phyloP scores from a whole-genome alignment of 495 filamentous ascomycete genomes.

The Neurospora tetrasperma region DNA sequence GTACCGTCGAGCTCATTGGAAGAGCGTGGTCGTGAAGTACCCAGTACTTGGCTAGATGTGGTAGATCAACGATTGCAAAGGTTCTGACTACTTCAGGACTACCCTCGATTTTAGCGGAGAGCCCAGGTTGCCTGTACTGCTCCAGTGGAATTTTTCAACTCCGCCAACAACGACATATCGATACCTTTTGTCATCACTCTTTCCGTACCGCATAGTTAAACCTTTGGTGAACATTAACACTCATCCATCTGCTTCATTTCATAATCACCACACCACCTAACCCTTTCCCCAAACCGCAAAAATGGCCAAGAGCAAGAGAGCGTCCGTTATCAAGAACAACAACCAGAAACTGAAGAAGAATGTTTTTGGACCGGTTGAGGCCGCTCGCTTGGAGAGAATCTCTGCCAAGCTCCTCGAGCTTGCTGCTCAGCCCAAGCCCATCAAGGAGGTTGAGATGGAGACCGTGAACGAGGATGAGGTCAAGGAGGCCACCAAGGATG shows the following conservation, averaged over 20 bases:
- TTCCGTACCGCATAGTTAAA: not conserved
- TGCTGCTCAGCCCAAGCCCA: constrained; percentile 53
- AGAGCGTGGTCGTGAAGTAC: not conserved
- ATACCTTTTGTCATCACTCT: not conserved
- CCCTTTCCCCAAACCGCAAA: constrained; percentile 9
- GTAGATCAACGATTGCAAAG: not conserved
- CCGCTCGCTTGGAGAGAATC: constrained; percentile 64
- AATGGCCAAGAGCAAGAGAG: constrained; percentile 78
- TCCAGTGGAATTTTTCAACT: not conserved
- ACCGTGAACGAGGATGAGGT: constrained; percentile 10
- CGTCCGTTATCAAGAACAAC: constrained; percentile 69
- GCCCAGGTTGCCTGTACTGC: not conserved
- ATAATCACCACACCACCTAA: not conserved
- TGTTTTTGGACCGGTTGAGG: constrained; percentile 70
- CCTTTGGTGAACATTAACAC: not conserved
- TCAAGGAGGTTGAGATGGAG: constrained; percentile 29
- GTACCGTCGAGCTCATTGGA: not conserved
- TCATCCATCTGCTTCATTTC: not conserved
- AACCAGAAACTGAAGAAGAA: constrained; percentile 60
- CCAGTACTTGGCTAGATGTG: not conserved
- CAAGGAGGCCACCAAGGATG: constrained; percentile 17
- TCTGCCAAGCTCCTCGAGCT: constrained; percentile 71
- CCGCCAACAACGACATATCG: not conserved
- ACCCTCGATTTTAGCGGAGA: not conserved
- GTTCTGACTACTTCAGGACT: not conserved